These are phyloP conservation scores for Hymenoscyphus scutula DNA, from an alignment of 2,329 filamentous ascomycete species.

Conservation along the genomic window DNA sequence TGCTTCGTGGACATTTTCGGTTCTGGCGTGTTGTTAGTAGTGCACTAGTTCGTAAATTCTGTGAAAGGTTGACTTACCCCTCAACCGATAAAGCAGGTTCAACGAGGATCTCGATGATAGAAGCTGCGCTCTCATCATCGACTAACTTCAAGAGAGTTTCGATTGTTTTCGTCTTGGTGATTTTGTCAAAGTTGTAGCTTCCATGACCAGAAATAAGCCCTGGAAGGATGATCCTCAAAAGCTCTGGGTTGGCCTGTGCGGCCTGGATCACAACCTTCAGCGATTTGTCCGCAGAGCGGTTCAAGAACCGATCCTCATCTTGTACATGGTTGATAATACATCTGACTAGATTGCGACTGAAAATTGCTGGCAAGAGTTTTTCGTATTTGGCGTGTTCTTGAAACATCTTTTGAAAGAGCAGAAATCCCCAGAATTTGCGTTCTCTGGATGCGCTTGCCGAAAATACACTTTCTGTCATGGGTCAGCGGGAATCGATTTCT, in stretches of 20 bases:
- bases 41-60: background rate
- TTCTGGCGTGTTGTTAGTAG: slow-evolving; percentile 13
- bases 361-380: slow-evolving; percentile 57
- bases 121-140: slow-evolving; percentile 32
- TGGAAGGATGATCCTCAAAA: slow-evolving; percentile 59
- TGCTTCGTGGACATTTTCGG: slow-evolving; percentile 27
- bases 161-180: slow-evolving; percentile 81
- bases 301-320: slow-evolving; percentile 73
- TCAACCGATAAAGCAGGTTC: slow-evolving; percentile 42
- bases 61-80: slow-evolving; percentile 32
- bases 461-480: slow-evolving; percentile 70
- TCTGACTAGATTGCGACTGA: slow-evolving; percentile 79
- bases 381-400: slow-evolving; percentile 48
- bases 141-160: slow-evolving; percentile 50
- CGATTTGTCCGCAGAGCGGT: slow-evolving; percentile 74
- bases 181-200: slow-evolving; percentile 77
- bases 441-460: slow-evolving; percentile 77
- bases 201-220: slow-evolving; percentile 70
- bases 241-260: slow-evolving; percentile 58
- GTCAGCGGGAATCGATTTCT: slow-evolving; percentile 16
- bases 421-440: slow-evolving; percentile 89
- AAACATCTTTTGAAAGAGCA: slow-evolving; percentile 78
- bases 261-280: slow-evolving; percentile 68
- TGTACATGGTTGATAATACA: slow-evolving; percentile 81
- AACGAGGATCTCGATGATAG: slow-evolving; percentile 48